These are phyloP conservation scores for Silene latifolia DNA, from an alignment of 148 eudicot species.

Conservation along the genomic window DNA sequence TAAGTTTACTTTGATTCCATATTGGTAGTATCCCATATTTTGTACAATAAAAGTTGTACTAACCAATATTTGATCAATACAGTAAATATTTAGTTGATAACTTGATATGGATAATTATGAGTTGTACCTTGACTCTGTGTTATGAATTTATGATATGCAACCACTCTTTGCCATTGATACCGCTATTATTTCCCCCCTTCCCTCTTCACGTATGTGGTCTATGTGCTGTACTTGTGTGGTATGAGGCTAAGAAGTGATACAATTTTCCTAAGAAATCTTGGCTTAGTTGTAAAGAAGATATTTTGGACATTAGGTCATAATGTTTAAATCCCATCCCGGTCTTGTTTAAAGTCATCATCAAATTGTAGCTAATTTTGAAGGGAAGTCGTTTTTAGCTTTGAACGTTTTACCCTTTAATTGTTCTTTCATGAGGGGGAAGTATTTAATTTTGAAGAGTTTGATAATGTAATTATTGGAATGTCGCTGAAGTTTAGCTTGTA, in stretches of 20 bases:
- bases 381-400: no score
- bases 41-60: neutral
- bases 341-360: no score
- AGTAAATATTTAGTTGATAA: neutral
- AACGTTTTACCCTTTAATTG: neutral
- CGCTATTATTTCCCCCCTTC: neutral
- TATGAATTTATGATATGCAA: no score
- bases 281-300: no score
- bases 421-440: neutral
- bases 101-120: neutral
- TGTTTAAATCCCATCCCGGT: neutral
- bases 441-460: neutral
- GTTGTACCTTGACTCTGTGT: neutral
- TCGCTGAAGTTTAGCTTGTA: neutral
- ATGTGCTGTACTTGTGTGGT: neutral
- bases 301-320: neutral
- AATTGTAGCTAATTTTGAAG: no score
- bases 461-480: neutral
- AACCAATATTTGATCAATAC: neutral
- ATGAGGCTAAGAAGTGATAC: no score
- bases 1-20: neutral
- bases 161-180: neutral
- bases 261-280: no score
- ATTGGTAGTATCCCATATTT: conserved; percentile 3
- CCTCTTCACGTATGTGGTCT: neutral